Conservation (phyloP, 495 filamentous ascomycete genomes). For the Neurospora africana region DNA sequence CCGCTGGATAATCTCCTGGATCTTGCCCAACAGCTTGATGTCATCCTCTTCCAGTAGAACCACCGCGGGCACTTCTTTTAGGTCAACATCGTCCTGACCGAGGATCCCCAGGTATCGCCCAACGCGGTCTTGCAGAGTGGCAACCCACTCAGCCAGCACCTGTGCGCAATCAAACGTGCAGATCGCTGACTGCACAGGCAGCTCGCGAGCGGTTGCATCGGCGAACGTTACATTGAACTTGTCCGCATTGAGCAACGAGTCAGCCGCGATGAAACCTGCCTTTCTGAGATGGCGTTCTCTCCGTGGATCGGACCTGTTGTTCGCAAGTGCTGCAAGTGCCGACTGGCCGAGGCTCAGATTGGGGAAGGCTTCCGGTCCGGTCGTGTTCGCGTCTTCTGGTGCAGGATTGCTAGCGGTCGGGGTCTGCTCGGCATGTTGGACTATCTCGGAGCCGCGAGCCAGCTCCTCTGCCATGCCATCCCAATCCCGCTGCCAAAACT, state of each 20-base stretch:
- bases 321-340: conserved; percentile 7
- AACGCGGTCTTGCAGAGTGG: conserved; percentile 88
- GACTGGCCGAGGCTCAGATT: conserved; percentile 15
- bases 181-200: conserved; percentile 89
- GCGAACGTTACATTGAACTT: conserved; percentile 80
- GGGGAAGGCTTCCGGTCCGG: conserved; percentile 6
- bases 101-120: conserved; percentile 80
- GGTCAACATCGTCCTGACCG: conserved; percentile 70
- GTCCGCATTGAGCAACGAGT: conserved; percentile 84
- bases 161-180: conserved; percentile 95
- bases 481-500: conserved; percentile 90
- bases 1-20: conserved; percentile 67
- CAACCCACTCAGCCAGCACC: conserved; percentile 92
- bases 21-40: conserved; percentile 73
- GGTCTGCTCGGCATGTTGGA: conserved; percentile 64
- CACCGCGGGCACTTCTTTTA: conserved; percentile 65
- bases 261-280: conserved; percentile 88
- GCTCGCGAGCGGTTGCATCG: conserved; percentile 72
- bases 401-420: conserved; percentile 39
- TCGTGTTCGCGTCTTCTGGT: conserved; percentile 38
- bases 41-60: conserved; percentile 93
- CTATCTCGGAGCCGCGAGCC: conserved; percentile 60
- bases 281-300: conserved; percentile 85
- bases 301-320: conserved; percentile 25
- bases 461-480: conserved; percentile 88